Conservation (phyloP, 2,329 filamentous ascomycete genomes). For the Orbilia blumenaviensis region DNA sequence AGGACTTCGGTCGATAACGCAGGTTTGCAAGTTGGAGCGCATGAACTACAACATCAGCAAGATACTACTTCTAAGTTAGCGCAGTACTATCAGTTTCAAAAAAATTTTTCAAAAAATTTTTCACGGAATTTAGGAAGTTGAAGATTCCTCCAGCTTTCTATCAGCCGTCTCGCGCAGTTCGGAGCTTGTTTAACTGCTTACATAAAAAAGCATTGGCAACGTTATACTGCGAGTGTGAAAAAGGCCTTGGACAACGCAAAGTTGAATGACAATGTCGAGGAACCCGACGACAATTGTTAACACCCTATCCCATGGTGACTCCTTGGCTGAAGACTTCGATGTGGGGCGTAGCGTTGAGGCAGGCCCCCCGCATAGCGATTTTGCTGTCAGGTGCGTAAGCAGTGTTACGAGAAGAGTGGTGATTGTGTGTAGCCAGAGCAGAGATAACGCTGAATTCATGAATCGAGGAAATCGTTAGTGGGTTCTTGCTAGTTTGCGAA, state of each 20-base stretch:
- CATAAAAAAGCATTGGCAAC: constrained; percentile 39
- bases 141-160: neutral
- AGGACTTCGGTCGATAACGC: constrained; percentile 10
- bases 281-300: neutral
- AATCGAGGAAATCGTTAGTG: neutral
- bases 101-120: neutral
- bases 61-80: constrained; percentile 8
- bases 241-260: constrained; percentile 34
- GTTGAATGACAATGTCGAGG: constrained; percentile 6
- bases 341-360: neutral
- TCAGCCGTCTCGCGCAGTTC: neutral
- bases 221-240: constrained; percentile 38
- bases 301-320: neutral
- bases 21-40: neutral
- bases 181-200: constrained; percentile 18
- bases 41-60: neutral
- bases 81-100: no score
- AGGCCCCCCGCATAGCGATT: neutral
- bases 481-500: no score
- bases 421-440: constrained; percentile 37
- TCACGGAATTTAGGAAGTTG: neutral
- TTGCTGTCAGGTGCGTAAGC: constrained; percentile 1
- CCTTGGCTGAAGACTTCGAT: neutral
- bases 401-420: neutral
- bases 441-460: constrained; percentile 24